Evolutionary conservation across 805 yeast genomes (phyloP).

Genomic region (Cyberlindnera bimundalis): DNA sequence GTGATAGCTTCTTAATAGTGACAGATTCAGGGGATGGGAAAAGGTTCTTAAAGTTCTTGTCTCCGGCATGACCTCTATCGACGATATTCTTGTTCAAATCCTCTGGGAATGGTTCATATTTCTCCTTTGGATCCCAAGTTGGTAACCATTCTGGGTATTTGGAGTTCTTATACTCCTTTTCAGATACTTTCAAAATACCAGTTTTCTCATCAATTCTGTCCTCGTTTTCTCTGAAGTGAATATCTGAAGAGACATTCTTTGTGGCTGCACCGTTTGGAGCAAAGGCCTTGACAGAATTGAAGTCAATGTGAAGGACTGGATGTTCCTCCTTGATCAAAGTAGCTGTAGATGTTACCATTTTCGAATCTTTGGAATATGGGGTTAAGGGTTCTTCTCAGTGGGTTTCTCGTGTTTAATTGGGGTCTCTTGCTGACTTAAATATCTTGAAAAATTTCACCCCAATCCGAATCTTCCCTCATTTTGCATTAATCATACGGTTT

Average conservation of each 20-base stretch:
- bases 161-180: constrained; percentile 34
- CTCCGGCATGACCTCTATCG: constrained; percentile 63
- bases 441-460: too few relatives aligned
- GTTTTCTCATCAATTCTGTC: constrained; percentile 42
- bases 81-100: constrained; percentile 43
- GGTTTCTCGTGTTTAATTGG: too few relatives aligned
- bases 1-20: constrained; percentile 45
- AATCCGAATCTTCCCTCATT: too few relatives aligned
- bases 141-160: constrained; percentile 58
- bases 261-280: neutral
- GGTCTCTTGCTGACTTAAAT: too few relatives aligned
- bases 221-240: constrained; percentile 48
- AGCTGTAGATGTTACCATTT: neutral
- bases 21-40: constrained; percentile 35
- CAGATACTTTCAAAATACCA: constrained; percentile 45
- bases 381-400: too few relatives aligned
- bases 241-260: constrained; percentile 10
- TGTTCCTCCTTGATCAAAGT: neutral
- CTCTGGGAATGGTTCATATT: constrained; percentile 44
- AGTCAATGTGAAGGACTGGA: neutral
- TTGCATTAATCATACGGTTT: too few relatives aligned
- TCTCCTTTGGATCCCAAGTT: constrained; percentile 60
- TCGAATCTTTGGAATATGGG: neutral
- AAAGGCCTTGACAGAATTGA: neutral
- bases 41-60: constrained; percentile 48